phyloP scores from a whole-genome alignment of 1,139 yeast species.

The Debaryomycetaceae sp. region DNA sequence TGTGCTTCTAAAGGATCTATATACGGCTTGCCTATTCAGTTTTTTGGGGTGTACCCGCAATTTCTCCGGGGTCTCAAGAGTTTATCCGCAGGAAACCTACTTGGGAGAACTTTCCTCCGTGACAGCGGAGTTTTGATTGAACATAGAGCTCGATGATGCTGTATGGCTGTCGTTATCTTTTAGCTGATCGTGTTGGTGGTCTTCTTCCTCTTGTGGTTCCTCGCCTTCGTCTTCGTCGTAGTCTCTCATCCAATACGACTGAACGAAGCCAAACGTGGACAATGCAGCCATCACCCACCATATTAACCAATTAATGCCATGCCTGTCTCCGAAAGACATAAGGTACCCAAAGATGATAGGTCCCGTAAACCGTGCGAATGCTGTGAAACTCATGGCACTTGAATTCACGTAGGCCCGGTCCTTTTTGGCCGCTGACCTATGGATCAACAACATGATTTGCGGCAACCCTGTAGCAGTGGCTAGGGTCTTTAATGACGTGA shows the following conservation, averaged over 20 bases:
- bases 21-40: constrained; percentile 9
- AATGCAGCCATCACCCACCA: constrained; percentile 47
- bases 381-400: constrained; percentile 44
- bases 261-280: constrained; percentile 28
- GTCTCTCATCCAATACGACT: constrained; percentile 34
- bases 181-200: not conserved
- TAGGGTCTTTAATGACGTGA: constrained; percentile 27
- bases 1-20: constrained; percentile 5
- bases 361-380: constrained; percentile 56
- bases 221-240: constrained; percentile 20
- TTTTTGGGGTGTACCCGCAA: too few relatives aligned
- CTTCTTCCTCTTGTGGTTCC: not conserved
- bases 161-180: too few relatives aligned
- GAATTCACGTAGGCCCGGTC: constrained; percentile 54
- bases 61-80: too few relatives aligned
- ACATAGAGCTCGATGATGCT: too few relatives aligned
- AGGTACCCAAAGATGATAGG: constrained; percentile 59
- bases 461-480: constrained; percentile 39
- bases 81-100: too few relatives aligned
- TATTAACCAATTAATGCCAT: constrained; percentile 44
- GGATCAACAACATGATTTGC: constrained; percentile 41
- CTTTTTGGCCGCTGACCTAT: constrained; percentile 44
- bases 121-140: too few relatives aligned
- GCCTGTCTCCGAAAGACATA: constrained; percentile 47
- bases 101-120: too few relatives aligned